These are phyloP conservation scores for Pseudopithomyces chartarum DNA, from an alignment of 2,329 filamentous ascomycete genomes.

Conservation along the genomic window DNA sequence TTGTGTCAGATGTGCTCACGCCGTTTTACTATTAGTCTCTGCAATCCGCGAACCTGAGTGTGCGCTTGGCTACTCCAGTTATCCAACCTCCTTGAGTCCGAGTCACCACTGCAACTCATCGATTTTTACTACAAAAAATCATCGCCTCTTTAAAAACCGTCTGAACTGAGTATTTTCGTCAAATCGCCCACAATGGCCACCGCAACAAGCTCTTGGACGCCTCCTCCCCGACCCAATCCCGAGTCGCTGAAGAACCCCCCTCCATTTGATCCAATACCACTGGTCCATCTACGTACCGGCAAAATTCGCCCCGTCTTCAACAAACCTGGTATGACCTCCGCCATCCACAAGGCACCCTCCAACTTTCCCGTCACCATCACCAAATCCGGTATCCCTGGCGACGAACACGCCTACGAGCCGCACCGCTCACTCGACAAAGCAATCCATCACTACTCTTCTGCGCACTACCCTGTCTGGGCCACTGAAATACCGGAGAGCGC, in stretches of 20 bases:
- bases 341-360: constrained; percentile 60
- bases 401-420: constrained; percentile 66
- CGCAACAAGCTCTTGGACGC: constrained; percentile 14
- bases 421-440: constrained; percentile 70
- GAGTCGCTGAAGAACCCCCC: constrained; percentile 24
- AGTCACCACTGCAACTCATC: neutral
- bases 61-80: no score
- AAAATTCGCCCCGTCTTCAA: constrained; percentile 61
- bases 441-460: constrained; percentile 64
- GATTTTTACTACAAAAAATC: neutral
- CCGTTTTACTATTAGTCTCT: constrained; percentile 2
- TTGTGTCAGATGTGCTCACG: constrained; percentile 14
- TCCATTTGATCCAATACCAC: constrained; percentile 48
- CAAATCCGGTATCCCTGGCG: constrained; percentile 59
- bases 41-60: neutral
- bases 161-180: neutral
- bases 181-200: constrained; percentile 15
- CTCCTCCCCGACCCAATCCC: constrained; percentile 28
- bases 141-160: neutral
- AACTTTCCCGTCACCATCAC: constrained; percentile 53
- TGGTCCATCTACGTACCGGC: constrained; percentile 63
- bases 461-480: constrained; percentile 63
- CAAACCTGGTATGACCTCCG: constrained; percentile 55
- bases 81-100: neutral
- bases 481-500: constrained; percentile 58